Base-by-base conservation (phyloP, 2,329 filamentous ascomycete species). In the Helotiales sp. region DNA sequence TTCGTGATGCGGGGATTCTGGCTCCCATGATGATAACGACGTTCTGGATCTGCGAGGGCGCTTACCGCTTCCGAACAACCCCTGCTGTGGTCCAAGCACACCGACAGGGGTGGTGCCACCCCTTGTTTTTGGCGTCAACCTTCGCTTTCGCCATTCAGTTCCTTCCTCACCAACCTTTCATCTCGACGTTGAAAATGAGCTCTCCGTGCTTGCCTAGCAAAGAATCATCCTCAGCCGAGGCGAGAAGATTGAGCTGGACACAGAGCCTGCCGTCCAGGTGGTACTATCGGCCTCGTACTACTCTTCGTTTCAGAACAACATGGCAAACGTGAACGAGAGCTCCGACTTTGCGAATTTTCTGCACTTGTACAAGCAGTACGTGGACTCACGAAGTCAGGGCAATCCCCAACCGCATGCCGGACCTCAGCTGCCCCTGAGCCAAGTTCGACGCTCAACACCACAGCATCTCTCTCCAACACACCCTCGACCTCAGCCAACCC, bases 1-100 rank as follows among this genome's bases (percentile, higher is more conserved):
- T n/a, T n/a, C n/a, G n/a, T n/a, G n/a, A n/a, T n/a, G n/a, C n/a
- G 62, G 34, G 59, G 62, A 59, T 58, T 64, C 62, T 64, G 62
- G 62, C 50, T 64, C 45, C 22, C 47, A 62, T 45, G 17, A 43
- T 17, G 45, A 47, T 45, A 40, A 62, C 24, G 54, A 64, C 22
- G 40, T 57, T 43, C 30, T 6, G 30, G 30, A 32, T 32, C 10
- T 57, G 28, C 40, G 17, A 45, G 28, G 52, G 50, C 50, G 50
- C 62, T 64, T 64, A 37, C 58, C 52, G 62, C 52, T 64, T 64
- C 26, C 37, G 28, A 32, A 62, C 32, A 45, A 40, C 60, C 60
- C 15, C 20, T 47, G 62, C 49, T n/a, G n/a, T n/a, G n/a, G n/a
- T n/a, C n/a, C n/a, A n/a, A n/a, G n/a, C n/a, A n/a, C n/a, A n/a